phyloP scores from a whole-genome alignment of 257 asterid species.

The Solanum megistacrolobum region DNA sequence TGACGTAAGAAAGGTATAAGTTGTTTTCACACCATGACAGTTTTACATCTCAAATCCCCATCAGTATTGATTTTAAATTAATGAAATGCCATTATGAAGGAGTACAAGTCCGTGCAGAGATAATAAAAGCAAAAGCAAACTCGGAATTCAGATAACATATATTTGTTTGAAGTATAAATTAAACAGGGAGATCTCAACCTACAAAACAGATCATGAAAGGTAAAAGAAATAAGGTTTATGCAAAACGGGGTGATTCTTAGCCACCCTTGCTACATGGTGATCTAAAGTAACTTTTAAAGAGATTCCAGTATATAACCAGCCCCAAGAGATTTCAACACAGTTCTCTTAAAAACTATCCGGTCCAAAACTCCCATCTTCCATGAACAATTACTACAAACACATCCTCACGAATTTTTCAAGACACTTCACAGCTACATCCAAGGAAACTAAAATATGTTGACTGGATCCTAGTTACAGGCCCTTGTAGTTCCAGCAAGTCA shows the following conservation, averaged over 20 bases:
- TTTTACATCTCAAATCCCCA: background rate
- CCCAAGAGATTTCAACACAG: background rate
- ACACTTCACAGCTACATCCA: background rate
- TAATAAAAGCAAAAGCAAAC: background rate
- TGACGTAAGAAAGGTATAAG: constrained; percentile 1
- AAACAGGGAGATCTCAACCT: background rate
- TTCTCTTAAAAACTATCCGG: background rate
- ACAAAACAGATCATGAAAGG: background rate
- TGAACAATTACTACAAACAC: background rate
- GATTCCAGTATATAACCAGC: background rate
- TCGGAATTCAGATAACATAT: background rate
- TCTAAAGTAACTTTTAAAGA: background rate
- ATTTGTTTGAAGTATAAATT: background rate
- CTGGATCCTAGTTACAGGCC: background rate
- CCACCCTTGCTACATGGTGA: background rate
- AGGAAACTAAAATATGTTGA: background rate
- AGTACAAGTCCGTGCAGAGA: background rate
- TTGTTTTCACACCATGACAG: background rate
- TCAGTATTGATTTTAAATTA: background rate
- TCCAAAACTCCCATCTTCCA: background rate
- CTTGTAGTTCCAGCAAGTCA: background rate
- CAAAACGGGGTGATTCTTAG: background rate
- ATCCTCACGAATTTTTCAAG: background rate
- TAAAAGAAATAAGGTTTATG: background rate
- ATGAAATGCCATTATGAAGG: background rate